Base-by-base conservation (phyloP, 2,329 filamentous ascomycete genomes). In the Lecanosticta acicola region DNA sequence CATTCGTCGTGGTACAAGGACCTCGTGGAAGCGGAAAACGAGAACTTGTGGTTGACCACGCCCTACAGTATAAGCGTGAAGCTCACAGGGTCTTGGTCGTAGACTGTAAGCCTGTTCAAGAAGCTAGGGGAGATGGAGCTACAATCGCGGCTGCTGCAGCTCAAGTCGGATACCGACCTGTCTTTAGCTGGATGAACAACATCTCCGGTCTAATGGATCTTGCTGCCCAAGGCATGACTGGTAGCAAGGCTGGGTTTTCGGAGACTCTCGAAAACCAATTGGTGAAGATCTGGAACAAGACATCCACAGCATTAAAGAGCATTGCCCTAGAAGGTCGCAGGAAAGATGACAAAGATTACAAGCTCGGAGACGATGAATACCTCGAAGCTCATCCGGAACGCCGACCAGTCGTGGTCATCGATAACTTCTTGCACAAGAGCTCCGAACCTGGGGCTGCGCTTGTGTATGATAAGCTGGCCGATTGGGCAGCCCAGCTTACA, bases 121-220 rank as follows among this genome's bases (percentile, higher is more conserved):
- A 97, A 66, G 89, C 91, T 1, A 81, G 86, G 44, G 90, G 93
- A 3, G 93, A 98, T 61, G 83, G 83, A 5, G 80, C 83, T 2
- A 95, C 87, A 0, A 95, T 98, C 59, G 80, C 80, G 49, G 82
- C 84, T 33, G 82, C 93, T 4, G 93, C 91, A 1, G 71, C 74
- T 1, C 81, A 90, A 53, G 90, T 97, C 39, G 91, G 93, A 7
- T 97, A 96, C 63, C 77, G 86, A 7, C 93, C 93, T 0, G 81
- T 98, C 0, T 98, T 98, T 65, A 94, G 87, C 0, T 97, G 90
- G 87, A 85, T 94, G 69, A 96, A 97, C 67, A 95, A 83, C 60
- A 80, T 97, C 55, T 94, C 87, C 68, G 94, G 89, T 64, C 80
- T 96, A 69, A 75, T 95, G 53, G 93, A 97, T 58, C 78, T 97